A percentile compares a stretch with the other conserved stretches of the same genome.
Evolutionary conservation across 805 yeast genomes (phyloP).

Genomic region (Saturnispora mendoncae): DNA sequence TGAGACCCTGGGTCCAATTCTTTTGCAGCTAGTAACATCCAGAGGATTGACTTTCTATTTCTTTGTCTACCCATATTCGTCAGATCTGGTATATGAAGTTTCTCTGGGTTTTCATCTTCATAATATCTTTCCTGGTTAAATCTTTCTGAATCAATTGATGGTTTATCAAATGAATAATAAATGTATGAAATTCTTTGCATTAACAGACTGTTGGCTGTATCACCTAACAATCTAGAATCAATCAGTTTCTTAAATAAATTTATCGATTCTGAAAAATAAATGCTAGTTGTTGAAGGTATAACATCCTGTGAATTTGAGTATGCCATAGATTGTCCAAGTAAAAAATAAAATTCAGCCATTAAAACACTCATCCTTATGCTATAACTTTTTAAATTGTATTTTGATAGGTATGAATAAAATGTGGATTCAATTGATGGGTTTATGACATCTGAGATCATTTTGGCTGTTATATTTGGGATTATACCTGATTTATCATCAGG

Average conservation of each 20-base stretch:
- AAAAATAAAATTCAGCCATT: slow-evolving; percentile 59
- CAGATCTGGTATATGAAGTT: slow-evolving; percentile 29
- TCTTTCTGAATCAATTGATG: slow-evolving; percentile 1
- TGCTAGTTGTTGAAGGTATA: slow-evolving; percentile 21
- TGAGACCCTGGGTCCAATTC: slow-evolving; percentile 45
- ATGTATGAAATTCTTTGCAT: slow-evolving; percentile 33
- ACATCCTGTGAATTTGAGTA: background rate
- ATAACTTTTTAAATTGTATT: slow-evolving; percentile 60
- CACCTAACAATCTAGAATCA: slow-evolving; percentile 38
- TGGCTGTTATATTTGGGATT: slow-evolving; percentile 25
- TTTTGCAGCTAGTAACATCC: slow-evolving; percentile 66
- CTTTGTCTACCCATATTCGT: slow-evolving; percentile 49
- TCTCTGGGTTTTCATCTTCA: slow-evolving; percentile 30
- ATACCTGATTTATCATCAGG: slow-evolving; percentile 19
- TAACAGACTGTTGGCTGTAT: slow-evolving; percentile 32
- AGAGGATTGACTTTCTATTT: slow-evolving; percentile 64
- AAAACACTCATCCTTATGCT: slow-evolving; percentile 61
- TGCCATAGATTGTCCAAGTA: slow-evolving; percentile 30
- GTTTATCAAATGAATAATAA: slow-evolving; percentile 23
- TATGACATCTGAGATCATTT: slow-evolving; percentile 44
- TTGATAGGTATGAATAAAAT: slow-evolving; percentile 63
- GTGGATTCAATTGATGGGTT: slow-evolving; percentile 63
- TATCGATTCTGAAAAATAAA: slow-evolving; percentile 38
- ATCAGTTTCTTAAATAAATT: slow-evolving; percentile 36
- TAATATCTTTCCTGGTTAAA: slow-evolving; percentile 15